These are phyloP conservation scores for Psilocybe azurescens DNA, from an alignment of 768 basidiomycete genomes.

Conservation along the genomic window DNA sequence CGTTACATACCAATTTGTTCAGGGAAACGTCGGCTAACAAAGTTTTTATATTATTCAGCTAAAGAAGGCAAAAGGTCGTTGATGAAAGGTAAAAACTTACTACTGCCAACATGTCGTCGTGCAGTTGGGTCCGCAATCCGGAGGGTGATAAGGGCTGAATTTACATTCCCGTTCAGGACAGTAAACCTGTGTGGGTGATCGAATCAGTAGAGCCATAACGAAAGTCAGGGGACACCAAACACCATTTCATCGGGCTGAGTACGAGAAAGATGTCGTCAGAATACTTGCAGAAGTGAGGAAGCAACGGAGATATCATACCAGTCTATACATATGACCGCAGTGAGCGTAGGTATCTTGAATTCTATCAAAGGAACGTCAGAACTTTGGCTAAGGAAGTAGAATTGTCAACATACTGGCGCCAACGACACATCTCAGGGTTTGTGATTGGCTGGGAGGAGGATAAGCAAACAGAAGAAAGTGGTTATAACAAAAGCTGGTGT, in stretches of 20 bases:
- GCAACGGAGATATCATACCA: slow-evolving; percentile 43
- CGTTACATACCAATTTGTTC: slow-evolving; percentile 59
- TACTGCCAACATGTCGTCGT: slow-evolving; percentile 76
- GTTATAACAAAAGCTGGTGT: slow-evolving; percentile 6
- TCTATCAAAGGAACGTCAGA: slow-evolving; percentile 41
- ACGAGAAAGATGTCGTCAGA: slow-evolving; percentile 8
- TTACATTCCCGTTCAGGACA: slow-evolving; percentile 72
- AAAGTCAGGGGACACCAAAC: slow-evolving; percentile 18
- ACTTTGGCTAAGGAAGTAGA: slow-evolving; percentile 13
- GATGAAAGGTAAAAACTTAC: slow-evolving; percentile 45
- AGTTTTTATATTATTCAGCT: slow-evolving; percentile 5
- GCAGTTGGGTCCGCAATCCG: slow-evolving; percentile 64
- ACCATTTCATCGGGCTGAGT: slow-evolving; percentile 68
- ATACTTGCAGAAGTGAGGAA: background rate
- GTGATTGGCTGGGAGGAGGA: background rate
- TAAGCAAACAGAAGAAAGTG: slow-evolving; percentile 21
- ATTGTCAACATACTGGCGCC: slow-evolving; percentile 62
- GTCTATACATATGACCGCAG: slow-evolving; percentile 59
- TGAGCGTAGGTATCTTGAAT: slow-evolving; percentile 65
- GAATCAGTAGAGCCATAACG: slow-evolving; percentile 11
- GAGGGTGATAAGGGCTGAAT: slow-evolving; percentile 71
- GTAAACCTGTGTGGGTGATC: slow-evolving; percentile 49
- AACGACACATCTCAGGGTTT: slow-evolving; percentile 62
- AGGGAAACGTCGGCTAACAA: slow-evolving; percentile 69
- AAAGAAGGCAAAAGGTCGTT: slow-evolving; percentile 13